Conservation (phyloP, 2,329 filamentous ascomycete species). For the Arthroderma sp. region DNA sequence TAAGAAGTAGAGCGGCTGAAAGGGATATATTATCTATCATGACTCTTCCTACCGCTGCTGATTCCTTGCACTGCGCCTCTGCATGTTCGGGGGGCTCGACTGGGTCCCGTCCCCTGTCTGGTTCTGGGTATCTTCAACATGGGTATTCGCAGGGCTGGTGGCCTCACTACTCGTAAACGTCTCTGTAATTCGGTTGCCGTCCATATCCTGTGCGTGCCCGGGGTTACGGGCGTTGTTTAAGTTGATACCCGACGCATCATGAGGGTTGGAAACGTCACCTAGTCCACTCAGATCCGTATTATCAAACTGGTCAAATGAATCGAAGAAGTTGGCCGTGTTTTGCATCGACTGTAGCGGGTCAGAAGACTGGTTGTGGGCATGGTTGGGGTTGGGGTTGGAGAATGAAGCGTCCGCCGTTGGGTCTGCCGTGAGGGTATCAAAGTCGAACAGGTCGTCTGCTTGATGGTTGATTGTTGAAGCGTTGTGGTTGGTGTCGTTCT, state of each 20-base stretch:
- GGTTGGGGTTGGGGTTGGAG: slow-evolving; percentile 12
- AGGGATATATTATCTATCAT: neutral
- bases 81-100: neutral
- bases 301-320: slow-evolving; percentile 1
- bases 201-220: slow-evolving; percentile 18
- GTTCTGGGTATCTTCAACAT: slow-evolving; percentile 19
- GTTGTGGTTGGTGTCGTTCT: slow-evolving; percentile 12
- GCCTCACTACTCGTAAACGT: slow-evolving; percentile 35
- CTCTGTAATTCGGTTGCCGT: slow-evolving; percentile 28
- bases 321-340: slow-evolving; percentile 8
- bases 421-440: slow-evolving; percentile 26
- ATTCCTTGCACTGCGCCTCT: slow-evolving; percentile 2
- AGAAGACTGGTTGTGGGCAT: neutral
- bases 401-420: slow-evolving; percentile 15
- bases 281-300: slow-evolving; percentile 2
- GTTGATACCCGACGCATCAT: slow-evolving; percentile 6
- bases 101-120: slow-evolving; percentile 15
- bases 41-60: neutral
- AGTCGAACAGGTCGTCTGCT: slow-evolving; percentile 33
- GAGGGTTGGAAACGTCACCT: neutral
- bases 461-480: slow-evolving; percentile 15
- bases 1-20: neutral
- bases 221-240: slow-evolving; percentile 11
- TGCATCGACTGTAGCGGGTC: slow-evolving; percentile 15
- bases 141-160: slow-evolving; percentile 30